Evolutionary conservation across 768 basidiomycete genomes (phyloP).

Genomic region (Boletus edulis): DNA sequence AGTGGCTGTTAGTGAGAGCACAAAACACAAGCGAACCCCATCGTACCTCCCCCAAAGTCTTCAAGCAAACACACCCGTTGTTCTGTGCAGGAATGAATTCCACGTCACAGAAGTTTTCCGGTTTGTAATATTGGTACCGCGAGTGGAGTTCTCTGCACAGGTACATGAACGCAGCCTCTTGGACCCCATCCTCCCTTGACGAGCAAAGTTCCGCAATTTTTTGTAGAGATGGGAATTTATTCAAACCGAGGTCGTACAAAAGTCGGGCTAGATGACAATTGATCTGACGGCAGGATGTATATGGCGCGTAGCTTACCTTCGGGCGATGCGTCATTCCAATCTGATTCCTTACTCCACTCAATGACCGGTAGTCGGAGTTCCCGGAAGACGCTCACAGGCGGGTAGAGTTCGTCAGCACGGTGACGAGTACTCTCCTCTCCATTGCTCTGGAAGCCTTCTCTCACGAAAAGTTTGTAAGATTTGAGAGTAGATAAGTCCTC

Average conservation of each 20-base stretch:
- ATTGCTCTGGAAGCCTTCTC: constrained; percentile 1
- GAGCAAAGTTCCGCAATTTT: constrained; percentile 68
- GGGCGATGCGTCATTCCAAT: constrained; percentile 74
- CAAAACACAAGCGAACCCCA: not conserved
- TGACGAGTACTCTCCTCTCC: constrained; percentile 41
- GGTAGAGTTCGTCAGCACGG: constrained; percentile 74
- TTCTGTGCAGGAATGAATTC: constrained; percentile 75
- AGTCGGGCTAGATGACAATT: constrained; percentile 52
- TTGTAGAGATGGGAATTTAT: constrained; percentile 59
- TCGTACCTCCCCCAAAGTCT: constrained; percentile 60
- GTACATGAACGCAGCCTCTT: constrained; percentile 66
- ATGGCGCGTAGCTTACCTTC: constrained; percentile 56
- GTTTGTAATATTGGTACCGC: constrained; percentile 55
- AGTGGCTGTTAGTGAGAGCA: not conserved
- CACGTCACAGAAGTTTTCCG: constrained; percentile 47
- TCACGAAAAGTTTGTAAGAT: constrained; percentile 11
- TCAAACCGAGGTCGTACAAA: constrained; percentile 64
- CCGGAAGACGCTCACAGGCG: constrained; percentile 68
- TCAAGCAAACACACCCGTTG: constrained; percentile 46
- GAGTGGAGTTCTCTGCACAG: constrained; percentile 64
- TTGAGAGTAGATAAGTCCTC: not conserved
- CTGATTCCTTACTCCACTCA: constrained; percentile 71
- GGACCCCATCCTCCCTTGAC: constrained; percentile 43
- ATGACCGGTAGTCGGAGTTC: constrained; percentile 72
- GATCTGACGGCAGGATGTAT: not conserved